Conservation (phyloP, 2,329 filamentous ascomycete genomes). For the Cladosporium sp. region DNA sequence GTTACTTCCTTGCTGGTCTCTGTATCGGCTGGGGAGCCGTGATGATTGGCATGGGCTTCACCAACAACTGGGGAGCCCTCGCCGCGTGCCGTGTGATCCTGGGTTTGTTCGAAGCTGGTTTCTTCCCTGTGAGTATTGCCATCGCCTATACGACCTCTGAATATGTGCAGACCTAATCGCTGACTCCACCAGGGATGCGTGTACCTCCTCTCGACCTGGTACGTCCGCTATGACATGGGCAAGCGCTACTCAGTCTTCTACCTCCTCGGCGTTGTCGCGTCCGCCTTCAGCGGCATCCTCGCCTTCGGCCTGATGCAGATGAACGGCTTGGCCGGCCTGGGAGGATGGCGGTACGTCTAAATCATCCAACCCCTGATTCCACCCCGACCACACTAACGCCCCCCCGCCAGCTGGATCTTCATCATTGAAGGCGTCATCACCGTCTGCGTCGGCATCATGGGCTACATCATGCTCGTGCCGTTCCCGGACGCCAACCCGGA, state of each 20-base stretch:
- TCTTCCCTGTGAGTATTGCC: conserved; percentile 47
- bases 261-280: conserved; percentile 43
- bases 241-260: conserved; percentile 40
- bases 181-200: conserved; percentile 44
- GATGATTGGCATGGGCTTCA: conserved; percentile 62
- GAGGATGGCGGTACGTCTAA: conserved; percentile 39
- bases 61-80: conserved; percentile 46
- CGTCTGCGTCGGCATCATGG: conserved; percentile 10
- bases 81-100: conserved; percentile 53
- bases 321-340: conserved; percentile 42
- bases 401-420: conserved; percentile 40
- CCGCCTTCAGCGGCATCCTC: conserved; percentile 43
- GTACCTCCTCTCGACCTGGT: conserved; percentile 63
- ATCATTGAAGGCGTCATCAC: conserved; percentile 31
- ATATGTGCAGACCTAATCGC: conserved; percentile 4
- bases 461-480: conserved; percentile 10
- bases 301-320: conserved; percentile 31
- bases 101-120: conserved; percentile 53
- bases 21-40: conserved; percentile 52
- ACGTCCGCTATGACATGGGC: conserved; percentile 10
- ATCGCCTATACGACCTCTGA: conserved; percentile 23
- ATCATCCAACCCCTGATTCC: no score
- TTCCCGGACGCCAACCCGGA: conserved; percentile 15
- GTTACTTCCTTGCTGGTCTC: conserved; percentile 30
- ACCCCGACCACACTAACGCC: conserved; percentile 2